Percentiles rank a stretch among this genome's conserved stretches.
Conservation (phyloP, 1,284 basidiomycete species). For the Trametes polyzona region DNA sequence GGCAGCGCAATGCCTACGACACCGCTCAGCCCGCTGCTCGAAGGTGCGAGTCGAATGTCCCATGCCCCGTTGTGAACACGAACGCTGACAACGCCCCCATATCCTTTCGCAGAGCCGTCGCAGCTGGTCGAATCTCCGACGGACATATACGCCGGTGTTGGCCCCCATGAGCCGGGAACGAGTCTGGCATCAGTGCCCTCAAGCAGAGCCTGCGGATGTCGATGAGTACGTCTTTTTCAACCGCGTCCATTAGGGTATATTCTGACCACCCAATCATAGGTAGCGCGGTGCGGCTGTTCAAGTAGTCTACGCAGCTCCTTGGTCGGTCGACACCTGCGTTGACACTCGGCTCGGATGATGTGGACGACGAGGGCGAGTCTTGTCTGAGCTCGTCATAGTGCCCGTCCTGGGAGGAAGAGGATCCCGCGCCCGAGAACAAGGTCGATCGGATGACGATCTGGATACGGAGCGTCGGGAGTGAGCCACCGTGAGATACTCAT, state of each 20-base stretch:
- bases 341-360: constrained; percentile 21
- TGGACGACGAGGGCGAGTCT: constrained; percentile 25
- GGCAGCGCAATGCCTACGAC: constrained; percentile 23
- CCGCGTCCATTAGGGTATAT: neutral
- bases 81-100: no score
- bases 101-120: constrained; percentile 30
- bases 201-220: constrained; percentile 73
- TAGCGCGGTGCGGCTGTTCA: constrained; percentile 60
- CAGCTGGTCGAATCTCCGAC: constrained; percentile 25
- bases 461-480: constrained; percentile 80
- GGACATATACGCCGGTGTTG: constrained; percentile 9
- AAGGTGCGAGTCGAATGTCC: constrained; percentile 23
- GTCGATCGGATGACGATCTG: constrained; percentile 74
- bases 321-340: constrained; percentile 28
- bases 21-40: constrained; percentile 35
- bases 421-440: constrained; percentile 51
- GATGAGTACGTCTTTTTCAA: constrained; percentile 53
- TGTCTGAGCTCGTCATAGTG: constrained; percentile 37
- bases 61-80: neutral
- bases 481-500: constrained; percentile 42
- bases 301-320: constrained; percentile 47
- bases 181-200: constrained; percentile 43
- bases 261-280: constrained; percentile 39
- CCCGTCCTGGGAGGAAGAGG: constrained; percentile 55
- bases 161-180: constrained; percentile 28